Evolutionary conservation across 1,284 basidiomycete species (phyloP), one percentile per base, ranked within the genome.

Genomic region (Ceratobasidium sp.): DNA sequence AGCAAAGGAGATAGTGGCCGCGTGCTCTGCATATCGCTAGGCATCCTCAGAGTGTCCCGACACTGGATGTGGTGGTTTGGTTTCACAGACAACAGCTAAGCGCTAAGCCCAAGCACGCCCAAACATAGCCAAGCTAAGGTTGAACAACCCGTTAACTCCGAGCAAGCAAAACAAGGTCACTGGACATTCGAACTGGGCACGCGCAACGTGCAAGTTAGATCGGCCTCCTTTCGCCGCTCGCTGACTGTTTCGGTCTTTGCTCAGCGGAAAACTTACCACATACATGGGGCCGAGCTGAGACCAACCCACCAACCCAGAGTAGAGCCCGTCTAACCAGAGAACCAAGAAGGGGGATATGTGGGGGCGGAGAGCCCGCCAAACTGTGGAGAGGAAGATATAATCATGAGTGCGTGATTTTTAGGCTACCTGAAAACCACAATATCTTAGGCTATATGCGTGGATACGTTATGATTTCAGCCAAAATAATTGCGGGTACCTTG

Each of bases 21-120:
- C 24, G 24, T 58, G 39, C 66, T 69, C 58, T 69, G 66, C 66
- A 69, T 69, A 41, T 69, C 66, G 53, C 51, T 69, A 14, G 66
- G 66, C 66, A 69, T 69, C 7, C 53, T 58, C 66, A 14, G 22
- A 41, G 31, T 66, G n/a, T 49, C 41, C 39, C n/a, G 62, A 46
- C 41, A 7, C 46, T 31, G 22, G 29, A 31, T 46, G 22, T 31
- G 43, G 49, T 51, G 11, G 48, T 53, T 61, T 24, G 46, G 29
- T 53, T 66, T 29, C 8, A 29, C 53, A 14, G 27, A 31, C 49
- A 53, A 53, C 64, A 66, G 46, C 64, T 31, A n/a, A 29, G 64
- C 64, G 64, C 64, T 53, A 37, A 66, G 3, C 11, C n/a, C 27
- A n/a, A 61, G 39, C 7, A 31, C 53, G 3, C 2, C 19, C 39